phyloP scores from a whole-genome alignment of 495 filamentous ascomycete genomes.

The Glonium stellatum region DNA sequence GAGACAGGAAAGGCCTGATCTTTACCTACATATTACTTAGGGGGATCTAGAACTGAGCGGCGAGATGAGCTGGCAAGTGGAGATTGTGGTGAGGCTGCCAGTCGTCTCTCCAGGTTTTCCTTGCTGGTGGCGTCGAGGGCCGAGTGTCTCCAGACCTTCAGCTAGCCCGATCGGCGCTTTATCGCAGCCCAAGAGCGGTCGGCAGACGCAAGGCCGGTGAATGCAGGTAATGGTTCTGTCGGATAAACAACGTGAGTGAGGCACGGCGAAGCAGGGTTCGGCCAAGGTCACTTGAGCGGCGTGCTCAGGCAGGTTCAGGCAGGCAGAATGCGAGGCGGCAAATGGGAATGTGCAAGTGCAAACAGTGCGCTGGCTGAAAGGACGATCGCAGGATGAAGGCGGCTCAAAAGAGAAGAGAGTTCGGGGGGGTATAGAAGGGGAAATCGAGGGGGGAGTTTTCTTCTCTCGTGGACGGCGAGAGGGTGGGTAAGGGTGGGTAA shows the following conservation, averaged over 20 bases:
- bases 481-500: too few species aligned
- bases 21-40: conserved; percentile 22
- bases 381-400: not conserved
- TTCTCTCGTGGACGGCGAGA: not conserved
- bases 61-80: not conserved
- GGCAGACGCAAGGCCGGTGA: not conserved
- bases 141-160: not conserved
- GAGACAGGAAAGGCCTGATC: conserved; percentile 12
- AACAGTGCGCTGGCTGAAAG: not conserved
- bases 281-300: not conserved
- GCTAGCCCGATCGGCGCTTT: not conserved
- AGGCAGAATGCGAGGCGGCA: not conserved
- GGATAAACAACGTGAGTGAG: not conserved
- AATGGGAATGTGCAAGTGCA: not conserved
- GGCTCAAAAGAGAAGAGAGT: not conserved
- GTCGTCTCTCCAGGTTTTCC: not conserved
- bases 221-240: not conserved
- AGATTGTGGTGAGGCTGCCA: not conserved
- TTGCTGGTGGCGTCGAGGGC: not conserved
- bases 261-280: not conserved
- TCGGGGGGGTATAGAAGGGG: not conserved
- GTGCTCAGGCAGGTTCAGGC: not conserved
- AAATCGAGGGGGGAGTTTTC: not conserved
- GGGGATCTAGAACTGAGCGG: not conserved
- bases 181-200: not conserved